A percentile compares a stretch with the other conserved stretches of the same genome.
These are phyloP conservation scores for Curvularia verruculosa DNA, from an alignment of 2,329 filamentous ascomycete species.

Conservation along the genomic window DNA sequence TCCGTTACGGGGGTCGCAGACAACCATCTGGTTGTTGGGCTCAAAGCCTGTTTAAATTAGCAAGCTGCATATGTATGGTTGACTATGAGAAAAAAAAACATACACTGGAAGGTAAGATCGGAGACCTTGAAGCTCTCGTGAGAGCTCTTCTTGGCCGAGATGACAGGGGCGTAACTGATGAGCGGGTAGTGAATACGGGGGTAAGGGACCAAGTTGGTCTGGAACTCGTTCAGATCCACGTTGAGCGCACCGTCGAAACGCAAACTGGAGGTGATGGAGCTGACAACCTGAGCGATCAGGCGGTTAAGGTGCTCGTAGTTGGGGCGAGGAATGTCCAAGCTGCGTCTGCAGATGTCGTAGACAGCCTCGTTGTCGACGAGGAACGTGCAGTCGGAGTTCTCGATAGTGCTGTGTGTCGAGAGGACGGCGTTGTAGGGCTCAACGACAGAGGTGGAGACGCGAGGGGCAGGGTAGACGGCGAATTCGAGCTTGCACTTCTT, in stretches of 20 bases:
- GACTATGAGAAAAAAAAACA: constrained; percentile 11
- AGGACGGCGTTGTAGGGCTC: constrained; percentile 78
- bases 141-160: constrained; percentile 75
- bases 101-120: constrained; percentile 76
- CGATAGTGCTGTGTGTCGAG: constrained; percentile 76
- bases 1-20: constrained; percentile 74
- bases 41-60: constrained; percentile 66
- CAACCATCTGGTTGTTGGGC: constrained; percentile 80
- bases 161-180: constrained; percentile 74
- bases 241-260: constrained; percentile 76
- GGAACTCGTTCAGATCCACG: constrained; percentile 78
- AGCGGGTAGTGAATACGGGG: constrained; percentile 76
- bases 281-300: constrained; percentile 75
- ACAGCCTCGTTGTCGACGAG: constrained; percentile 77
- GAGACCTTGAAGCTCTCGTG: constrained; percentile 88
- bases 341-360: constrained; percentile 76
- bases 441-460: constrained; percentile 72
- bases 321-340: constrained; percentile 71
- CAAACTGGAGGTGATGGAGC: constrained; percentile 74
- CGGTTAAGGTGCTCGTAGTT: constrained; percentile 75
- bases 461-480: constrained; percentile 72
- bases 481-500: constrained; percentile 82
- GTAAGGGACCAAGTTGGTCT: constrained; percentile 76
- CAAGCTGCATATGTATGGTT: constrained; percentile 7
- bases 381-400: constrained; percentile 82